phyloP scores from a whole-genome alignment of 352 stramenopile species.

The Globisporangium viniferum region DNA sequence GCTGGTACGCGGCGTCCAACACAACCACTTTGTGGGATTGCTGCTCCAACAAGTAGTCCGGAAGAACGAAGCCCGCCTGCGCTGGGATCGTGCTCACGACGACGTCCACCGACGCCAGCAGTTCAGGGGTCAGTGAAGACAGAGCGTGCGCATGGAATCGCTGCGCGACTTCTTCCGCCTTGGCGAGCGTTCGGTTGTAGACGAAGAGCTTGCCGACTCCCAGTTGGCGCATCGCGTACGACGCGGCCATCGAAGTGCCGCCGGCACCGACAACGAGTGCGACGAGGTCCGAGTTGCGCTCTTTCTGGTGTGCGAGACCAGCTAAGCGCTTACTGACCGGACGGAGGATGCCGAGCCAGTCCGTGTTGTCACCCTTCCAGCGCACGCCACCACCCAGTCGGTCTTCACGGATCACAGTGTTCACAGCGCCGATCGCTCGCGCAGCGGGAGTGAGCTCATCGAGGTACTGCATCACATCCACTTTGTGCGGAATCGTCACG shows the following conservation, averaged over 20 bases:
- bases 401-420: conserved; percentile 92
- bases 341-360: conserved; percentile 97
- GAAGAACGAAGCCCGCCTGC: conserved; percentile 77
- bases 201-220: conserved; percentile 87
- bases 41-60: conserved; percentile 54
- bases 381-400: conserved; percentile 33
- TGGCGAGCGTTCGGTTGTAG: conserved; percentile 94
- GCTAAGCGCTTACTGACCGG: conserved; percentile 78
- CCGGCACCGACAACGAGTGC: conserved; percentile 90
- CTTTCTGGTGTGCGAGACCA: background rate
- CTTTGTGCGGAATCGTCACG: conserved; percentile 98
- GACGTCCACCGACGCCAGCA: conserved; percentile 69
- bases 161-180: conserved; percentile 86
- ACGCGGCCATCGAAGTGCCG: conserved; percentile 93
- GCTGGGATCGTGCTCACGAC: conserved; percentile 96
- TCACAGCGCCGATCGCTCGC: conserved; percentile 96
- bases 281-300: conserved; percentile 26
- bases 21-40: conserved; percentile 71
- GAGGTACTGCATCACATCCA: conserved; percentile 92
- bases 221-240: conserved; percentile 91
- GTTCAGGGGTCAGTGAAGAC: conserved; percentile 43
- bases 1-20: conserved; percentile 98
- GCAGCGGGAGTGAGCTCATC: conserved; percentile 93
- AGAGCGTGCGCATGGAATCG: conserved; percentile 86
- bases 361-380: conserved; percentile 96